phyloP scores from a whole-genome alignment of 192 early-diverging fungal genomes.

The Geranomyces michiganensis region DNA sequence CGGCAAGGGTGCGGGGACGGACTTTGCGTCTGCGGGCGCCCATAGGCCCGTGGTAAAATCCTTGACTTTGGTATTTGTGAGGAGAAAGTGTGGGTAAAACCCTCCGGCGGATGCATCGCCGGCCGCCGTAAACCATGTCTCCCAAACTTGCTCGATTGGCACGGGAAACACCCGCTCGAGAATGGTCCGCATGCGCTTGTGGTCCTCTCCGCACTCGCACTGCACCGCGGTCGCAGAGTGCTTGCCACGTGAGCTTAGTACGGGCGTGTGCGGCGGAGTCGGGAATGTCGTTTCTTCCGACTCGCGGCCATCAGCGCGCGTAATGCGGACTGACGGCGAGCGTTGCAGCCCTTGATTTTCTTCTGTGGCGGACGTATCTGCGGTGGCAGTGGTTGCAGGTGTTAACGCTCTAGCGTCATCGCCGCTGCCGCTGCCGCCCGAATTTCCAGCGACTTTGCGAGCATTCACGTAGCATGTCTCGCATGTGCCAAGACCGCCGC shows the following conservation, averaged over 20 bases:
- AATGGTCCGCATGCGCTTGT: constrained; percentile 16
- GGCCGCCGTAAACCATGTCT: constrained; percentile 2
- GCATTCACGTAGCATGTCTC: constrained; percentile 10
- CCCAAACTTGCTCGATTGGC: constrained; percentile 18
- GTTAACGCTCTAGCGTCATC: not conserved
- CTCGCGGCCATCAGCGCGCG: not conserved
- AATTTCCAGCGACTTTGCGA: not conserved
- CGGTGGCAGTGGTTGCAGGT: not conserved
- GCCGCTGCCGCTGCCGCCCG: not conserved
- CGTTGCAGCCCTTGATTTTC: not conserved
- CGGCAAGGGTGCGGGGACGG: not conserved
- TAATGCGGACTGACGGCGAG: constrained; percentile 6
- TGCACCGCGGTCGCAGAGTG: not conserved
- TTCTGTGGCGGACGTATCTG: not conserved
- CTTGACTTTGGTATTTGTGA: constrained; percentile 25
- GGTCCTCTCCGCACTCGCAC: constrained; percentile 17
- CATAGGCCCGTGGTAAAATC: constrained; percentile 19
- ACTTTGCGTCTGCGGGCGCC: not conserved
- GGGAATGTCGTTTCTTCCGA: not conserved
- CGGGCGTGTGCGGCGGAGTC: constrained; percentile 4
- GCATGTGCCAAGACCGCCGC: constrained; percentile 24
- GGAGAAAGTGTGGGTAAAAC: constrained; percentile 16
- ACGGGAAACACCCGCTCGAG: constrained; percentile 16
- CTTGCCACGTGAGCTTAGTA: not conserved
- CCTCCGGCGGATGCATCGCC: not conserved